A percentile compares a stretch with the other conserved stretches of the same genome.
Evolutionary conservation across 179 eudicot genomes (phyloP).

Genomic region (Beta macrorhiza): DNA sequence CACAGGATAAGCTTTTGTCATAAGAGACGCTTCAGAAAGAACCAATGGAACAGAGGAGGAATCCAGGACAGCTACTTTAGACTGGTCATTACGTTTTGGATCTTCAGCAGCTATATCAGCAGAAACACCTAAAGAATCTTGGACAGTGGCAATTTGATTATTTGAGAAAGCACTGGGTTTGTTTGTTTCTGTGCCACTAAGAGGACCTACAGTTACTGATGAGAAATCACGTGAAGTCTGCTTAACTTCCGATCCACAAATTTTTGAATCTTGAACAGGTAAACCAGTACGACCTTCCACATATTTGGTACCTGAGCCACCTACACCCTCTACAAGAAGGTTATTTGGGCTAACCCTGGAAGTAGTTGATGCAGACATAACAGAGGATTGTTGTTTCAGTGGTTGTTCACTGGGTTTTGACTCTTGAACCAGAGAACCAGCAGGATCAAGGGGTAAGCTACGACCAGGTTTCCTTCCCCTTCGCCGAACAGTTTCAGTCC

Average conservation of each 20-base stretch:
- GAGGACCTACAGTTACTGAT: conserved; percentile 4
- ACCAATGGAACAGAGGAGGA: conserved; percentile 23
- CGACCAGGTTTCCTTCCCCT: conserved; percentile 61
- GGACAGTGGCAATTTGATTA: conserved; percentile 1
- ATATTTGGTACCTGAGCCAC: conserved; percentile 18
- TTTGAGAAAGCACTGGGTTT: not conserved
- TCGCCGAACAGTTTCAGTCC: conserved; percentile 48
- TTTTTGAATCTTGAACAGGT: conserved; percentile 3
- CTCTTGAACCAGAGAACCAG: conserved; percentile 26
- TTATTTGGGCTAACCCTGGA: conserved; percentile 2
- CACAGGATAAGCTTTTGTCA: conserved; percentile 23
- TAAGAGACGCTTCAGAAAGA: conserved; percentile 29
- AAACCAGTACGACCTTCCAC: conserved; percentile 17
- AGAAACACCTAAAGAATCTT: conserved; percentile 12
- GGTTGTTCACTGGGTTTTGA: conserved; percentile 20
- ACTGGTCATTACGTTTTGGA: conserved; percentile 19
- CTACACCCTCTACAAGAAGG: conserved; percentile 7
- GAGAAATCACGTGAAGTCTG: conserved; percentile 10
- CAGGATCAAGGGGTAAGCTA: conserved; percentile 28
- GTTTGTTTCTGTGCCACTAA: conserved; percentile 2
- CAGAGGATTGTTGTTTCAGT: conserved; percentile 20
- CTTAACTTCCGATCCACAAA: conserved; percentile 11
- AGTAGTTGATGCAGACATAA: conserved; percentile 10
- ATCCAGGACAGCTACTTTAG: conserved; percentile 15
- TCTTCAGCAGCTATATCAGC: conserved; percentile 22